phyloP scores from a whole-genome alignment of 257 asterid genomes.

The Plantago elongata region DNA sequence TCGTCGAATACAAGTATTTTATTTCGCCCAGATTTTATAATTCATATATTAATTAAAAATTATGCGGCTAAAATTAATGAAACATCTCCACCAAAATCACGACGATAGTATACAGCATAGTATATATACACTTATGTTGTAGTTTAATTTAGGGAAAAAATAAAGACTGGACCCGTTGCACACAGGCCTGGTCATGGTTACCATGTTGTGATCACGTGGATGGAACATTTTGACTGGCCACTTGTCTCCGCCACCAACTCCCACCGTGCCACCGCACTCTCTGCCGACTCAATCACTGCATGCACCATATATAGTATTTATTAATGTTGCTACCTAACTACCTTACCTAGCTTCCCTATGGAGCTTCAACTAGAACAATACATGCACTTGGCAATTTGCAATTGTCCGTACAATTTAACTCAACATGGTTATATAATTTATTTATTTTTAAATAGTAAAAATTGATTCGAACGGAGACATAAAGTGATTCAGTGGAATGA shows the following conservation, averaged over 20 bases:
- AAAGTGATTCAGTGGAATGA: too few relatives aligned
- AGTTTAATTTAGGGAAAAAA: background rate
- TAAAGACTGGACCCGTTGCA: slow-evolving; percentile 21
- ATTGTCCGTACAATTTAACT: too few relatives aligned
- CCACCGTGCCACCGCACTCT: slow-evolving; percentile 5
- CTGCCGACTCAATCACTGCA: background rate
- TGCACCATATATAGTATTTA: background rate
- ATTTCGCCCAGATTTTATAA: background rate
- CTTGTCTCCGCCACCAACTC: slow-evolving; percentile 1
- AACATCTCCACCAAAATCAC: slow-evolving; percentile 14
- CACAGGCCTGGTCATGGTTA: background rate
- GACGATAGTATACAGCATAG: background rate
- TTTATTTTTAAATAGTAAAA: too few relatives aligned
- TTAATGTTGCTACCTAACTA: background rate
- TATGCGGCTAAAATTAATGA: background rate
- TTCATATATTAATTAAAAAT: too few relatives aligned
- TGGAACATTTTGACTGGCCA: slow-evolving; percentile 30
- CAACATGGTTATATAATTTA: too few relatives aligned
- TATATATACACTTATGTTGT: background rate
- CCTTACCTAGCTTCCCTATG: too few relatives aligned
- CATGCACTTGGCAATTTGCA: too few relatives aligned
- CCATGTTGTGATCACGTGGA: slow-evolving; percentile 34
- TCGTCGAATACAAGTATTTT: background rate
- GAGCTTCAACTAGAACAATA: too few relatives aligned
- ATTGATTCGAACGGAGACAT: too few relatives aligned